phyloP scores from a whole-genome alignment of 2,329 filamentous ascomycete species.

The Penicillium griseofulvum region DNA sequence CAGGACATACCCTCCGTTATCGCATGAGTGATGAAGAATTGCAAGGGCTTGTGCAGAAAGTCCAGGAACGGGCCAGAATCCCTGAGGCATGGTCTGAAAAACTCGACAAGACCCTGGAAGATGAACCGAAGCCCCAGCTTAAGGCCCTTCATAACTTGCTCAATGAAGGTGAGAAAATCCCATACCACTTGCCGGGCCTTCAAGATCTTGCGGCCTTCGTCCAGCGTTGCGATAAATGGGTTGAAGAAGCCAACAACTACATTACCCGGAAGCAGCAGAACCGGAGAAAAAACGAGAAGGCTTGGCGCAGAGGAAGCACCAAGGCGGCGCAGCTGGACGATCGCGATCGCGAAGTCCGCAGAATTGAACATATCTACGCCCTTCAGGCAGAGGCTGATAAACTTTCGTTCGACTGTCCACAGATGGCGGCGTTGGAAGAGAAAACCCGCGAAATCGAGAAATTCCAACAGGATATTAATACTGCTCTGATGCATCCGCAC shows the following conservation, averaged over 20 bases:
- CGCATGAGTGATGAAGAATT: conserved; percentile 74
- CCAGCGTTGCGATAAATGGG: conserved; percentile 94
- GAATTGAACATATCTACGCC: conserved; percentile 81
- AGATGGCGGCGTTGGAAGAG: conserved; percentile 82
- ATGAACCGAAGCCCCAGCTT: conserved; percentile 78
- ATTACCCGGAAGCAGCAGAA: conserved; percentile 97
- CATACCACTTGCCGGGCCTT: conserved; percentile 80
- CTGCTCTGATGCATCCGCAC: conserved; percentile 65
- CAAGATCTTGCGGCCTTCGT: conserved; percentile 83
- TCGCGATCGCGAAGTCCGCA: conserved; percentile 77
- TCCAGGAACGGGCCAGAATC: conserved; percentile 79
- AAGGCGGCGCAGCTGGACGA: conserved; percentile 83
- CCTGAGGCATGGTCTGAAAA: conserved; percentile 91
- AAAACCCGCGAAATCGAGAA: conserved; percentile 78
- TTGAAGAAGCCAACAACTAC: conserved; percentile 94
- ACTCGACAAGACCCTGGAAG: conserved; percentile 77
- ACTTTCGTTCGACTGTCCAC: conserved; percentile 88
- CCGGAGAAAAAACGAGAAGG: conserved; percentile 88
- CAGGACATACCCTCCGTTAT: conserved; percentile 72
- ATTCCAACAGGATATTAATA: conserved; percentile 74
- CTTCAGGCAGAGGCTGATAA: conserved; percentile 79
- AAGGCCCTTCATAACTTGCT: conserved; percentile 81
- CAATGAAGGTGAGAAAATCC: conserved; percentile 93
- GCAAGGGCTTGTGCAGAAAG: conserved; percentile 65
- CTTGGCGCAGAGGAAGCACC: conserved; percentile 68